Base-by-base conservation (phyloP, 768 basidiomycete genomes). In the Xerocomellus amylosporus region DNA sequence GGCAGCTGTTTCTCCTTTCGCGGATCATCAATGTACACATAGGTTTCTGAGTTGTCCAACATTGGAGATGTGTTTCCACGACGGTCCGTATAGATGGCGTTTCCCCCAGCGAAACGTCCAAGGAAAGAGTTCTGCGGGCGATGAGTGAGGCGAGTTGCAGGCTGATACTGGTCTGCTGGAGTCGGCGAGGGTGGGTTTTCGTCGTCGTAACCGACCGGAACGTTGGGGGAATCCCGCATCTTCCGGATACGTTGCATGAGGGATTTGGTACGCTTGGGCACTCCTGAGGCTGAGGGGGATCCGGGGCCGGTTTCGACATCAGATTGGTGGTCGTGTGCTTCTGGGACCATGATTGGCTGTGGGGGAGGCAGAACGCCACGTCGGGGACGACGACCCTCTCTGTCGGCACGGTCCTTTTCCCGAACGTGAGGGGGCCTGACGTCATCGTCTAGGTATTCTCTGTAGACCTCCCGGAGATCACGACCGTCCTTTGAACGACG, bases 211-310 rank as follows among this genome's bases (percentile, higher is more conserved):
- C 67, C 71, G n/a, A 88, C 79, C 15, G 90, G 90, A 1, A 92
- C 84, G 58, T 92, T 93, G 10, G 90, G 90, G 9, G 85, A 74
- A 63, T 93, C 90, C 34, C 90, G 85, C 89, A 93, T 92, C 72
- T 85, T 89, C 54, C 88, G 84, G 66, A 94, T 88, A 51, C 91
- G 87, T 43, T 93, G 87, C 82, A 93, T 93, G 58, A 94, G 74
- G 14, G 88, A 91, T 71, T 85, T 91, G 60, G 82, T 83, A 28
- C 91, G 86, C 68, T 86, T 88, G 9, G 87, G 82, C 36, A 74
- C 73, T 12, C 71, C 73, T 1, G 71, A 71, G 22, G 79, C 73
- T 1, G 71, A 71, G 20, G 79, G 77, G 8, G 81, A 76, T 7
- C 75, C 76, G 15, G 71, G 65, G 9, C 68, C 59, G 10, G 65